phyloP scores from a whole-genome alignment of 768 basidiomycete species.

The Russula vinacea region DNA sequence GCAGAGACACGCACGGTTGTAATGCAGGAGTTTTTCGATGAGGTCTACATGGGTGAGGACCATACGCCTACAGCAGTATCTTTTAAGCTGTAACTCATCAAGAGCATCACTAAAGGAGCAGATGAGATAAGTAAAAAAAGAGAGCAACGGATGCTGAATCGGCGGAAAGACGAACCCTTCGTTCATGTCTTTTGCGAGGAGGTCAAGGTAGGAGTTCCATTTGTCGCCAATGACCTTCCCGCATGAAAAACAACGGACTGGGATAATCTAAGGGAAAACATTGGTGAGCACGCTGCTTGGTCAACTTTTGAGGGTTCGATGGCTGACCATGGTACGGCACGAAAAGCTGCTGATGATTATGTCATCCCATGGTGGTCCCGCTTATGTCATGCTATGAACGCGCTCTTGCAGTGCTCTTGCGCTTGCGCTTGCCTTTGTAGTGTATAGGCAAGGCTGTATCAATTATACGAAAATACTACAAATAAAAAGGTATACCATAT shows the following conservation, averaged over 20 bases:
- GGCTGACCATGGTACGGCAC: slow-evolving; percentile 4
- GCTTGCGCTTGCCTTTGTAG: too few species aligned
- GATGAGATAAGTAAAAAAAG: background rate
- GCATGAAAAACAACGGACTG: slow-evolving; percentile 93
- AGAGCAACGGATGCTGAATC: background rate
- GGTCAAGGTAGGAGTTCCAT: slow-evolving; percentile 83
- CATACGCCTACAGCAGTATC: slow-evolving; percentile 97
- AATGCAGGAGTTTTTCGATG: slow-evolving; percentile 94
- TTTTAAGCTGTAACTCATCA: slow-evolving; percentile 82
- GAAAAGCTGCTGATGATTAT: background rate
- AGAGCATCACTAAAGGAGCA: slow-evolving; percentile 67
- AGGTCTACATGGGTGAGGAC: slow-evolving; percentile 96
- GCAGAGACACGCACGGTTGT: slow-evolving; percentile 68
- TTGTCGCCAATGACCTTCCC: slow-evolving; percentile 98
- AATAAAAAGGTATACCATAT: slow-evolving; percentile 92
- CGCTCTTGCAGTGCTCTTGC: too few species aligned
- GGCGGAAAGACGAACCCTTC: slow-evolving; percentile 68
- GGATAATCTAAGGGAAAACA: slow-evolving; percentile 76
- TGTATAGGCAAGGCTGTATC: background rate
- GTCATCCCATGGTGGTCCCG: background rate
- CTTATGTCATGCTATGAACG: background rate
- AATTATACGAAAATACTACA: slow-evolving; percentile 38
- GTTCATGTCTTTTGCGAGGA: slow-evolving; percentile 73
- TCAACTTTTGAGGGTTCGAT: background rate
- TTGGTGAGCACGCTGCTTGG: background rate